phyloP scores from a whole-genome alignment of 768 basidiomycete species.

The Leucogyrophana mollusca region DNA sequence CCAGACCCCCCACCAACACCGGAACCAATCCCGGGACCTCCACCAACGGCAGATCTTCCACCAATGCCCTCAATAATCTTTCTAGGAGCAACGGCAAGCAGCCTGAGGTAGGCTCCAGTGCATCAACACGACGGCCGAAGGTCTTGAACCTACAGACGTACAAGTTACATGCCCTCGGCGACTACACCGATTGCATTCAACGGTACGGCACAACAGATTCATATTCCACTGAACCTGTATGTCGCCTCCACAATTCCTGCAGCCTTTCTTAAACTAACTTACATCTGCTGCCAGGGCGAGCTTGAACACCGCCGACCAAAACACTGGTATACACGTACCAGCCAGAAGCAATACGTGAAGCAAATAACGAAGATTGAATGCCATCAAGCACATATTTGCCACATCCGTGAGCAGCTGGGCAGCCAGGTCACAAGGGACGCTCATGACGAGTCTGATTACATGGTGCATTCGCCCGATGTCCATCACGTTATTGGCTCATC shows the following conservation, averaged over 20 bases:
- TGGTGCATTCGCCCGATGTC: not conserved
- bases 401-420: not conserved
- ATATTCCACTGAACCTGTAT: constrained; percentile 30
- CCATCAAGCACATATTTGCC: not conserved
- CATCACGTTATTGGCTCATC: constrained; percentile 1
- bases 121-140: not conserved
- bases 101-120: not conserved
- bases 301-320: constrained; percentile 12
- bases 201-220: constrained; percentile 33
- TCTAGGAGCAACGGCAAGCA: not conserved
- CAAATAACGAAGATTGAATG: not conserved
- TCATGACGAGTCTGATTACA: constrained; percentile 6
- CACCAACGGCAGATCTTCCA: not conserved
- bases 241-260: constrained; percentile 1
- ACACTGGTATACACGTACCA: constrained; percentile 3
- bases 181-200: constrained; percentile 24
- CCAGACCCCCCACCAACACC: not conserved
- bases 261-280: not conserved
- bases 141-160: constrained; percentile 27
- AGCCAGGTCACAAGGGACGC: constrained; percentile 7
- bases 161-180: constrained; percentile 33
- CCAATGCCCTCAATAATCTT: constrained; percentile 5
- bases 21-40: not conserved
- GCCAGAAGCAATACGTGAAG: not conserved
- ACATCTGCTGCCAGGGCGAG: constrained; percentile 9